phyloP scores from a whole-genome alignment of 2,329 filamentous ascomycete species.

The Alternaria conjuncta region DNA sequence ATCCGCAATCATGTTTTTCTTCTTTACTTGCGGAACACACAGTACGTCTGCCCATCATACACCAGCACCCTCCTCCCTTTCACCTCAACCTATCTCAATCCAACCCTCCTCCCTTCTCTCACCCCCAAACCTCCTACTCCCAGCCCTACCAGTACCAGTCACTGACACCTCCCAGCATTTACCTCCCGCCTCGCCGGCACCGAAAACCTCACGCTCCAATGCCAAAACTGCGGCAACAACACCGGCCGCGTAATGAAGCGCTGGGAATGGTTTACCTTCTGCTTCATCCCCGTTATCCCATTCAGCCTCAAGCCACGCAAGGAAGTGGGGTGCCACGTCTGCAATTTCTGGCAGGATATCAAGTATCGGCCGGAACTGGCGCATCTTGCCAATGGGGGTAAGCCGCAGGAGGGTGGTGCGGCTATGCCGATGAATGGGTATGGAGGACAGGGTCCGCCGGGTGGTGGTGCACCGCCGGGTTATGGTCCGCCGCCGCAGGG shows the following conservation, averaged over 20 bases:
- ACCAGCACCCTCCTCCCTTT: too few species aligned
- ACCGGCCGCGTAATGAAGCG: slow-evolving; percentile 37
- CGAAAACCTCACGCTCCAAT: slow-evolving; percentile 59
- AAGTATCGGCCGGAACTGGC: slow-evolving; percentile 52
- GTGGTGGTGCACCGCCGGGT: not conserved
- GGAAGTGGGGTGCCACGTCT: slow-evolving; percentile 76
- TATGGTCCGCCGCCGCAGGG: slow-evolving; percentile 19
- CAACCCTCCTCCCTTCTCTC: too few species aligned
- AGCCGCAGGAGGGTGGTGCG: too few species aligned
- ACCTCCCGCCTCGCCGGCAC: too few species aligned
- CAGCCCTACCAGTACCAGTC: too few species aligned
- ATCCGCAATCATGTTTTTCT: slow-evolving; percentile 51
- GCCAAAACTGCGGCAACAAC: slow-evolving; percentile 61
- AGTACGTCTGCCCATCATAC: slow-evolving; percentile 39
- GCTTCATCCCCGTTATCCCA: slow-evolving; percentile 76
- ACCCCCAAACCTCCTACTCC: too few species aligned
- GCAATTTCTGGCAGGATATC: slow-evolving; percentile 72
- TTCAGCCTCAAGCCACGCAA: slow-evolving; percentile 65
- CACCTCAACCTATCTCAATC: too few species aligned
- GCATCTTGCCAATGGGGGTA: too few species aligned
- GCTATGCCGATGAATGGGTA: slow-evolving; percentile 27
- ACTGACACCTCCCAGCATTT: too few species aligned
- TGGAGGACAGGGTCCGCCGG: not conserved
- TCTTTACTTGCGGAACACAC: slow-evolving; percentile 59
- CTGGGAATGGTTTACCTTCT: slow-evolving; percentile 75